Conservation (phyloP, 2,329 filamentous ascomycete species). For the Penicillium sp. region DNA sequence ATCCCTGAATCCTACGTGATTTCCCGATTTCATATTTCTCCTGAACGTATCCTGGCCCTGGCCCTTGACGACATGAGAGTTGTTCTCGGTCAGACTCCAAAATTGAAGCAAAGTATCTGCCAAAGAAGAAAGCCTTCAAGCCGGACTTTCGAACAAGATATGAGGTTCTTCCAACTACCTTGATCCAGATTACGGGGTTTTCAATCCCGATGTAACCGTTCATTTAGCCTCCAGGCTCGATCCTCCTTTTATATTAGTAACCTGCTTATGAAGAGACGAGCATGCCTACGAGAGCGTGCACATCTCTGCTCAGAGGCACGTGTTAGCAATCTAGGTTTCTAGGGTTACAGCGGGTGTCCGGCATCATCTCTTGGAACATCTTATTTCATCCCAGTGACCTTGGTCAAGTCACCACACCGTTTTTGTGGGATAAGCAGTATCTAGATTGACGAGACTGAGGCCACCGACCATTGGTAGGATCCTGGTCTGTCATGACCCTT, state of each 20-base stretch:
- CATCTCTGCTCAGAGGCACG: too few relatives aligned
- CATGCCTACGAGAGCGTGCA: not conserved
- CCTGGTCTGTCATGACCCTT: too few relatives aligned
- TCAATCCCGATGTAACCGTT: not conserved
- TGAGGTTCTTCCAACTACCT: not conserved
- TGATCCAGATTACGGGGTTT: not conserved
- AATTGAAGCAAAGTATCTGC: not conserved
- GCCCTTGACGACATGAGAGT: not conserved
- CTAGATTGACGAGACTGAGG: too few relatives aligned
- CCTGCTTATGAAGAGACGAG: not conserved
- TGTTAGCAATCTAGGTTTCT: too few relatives aligned
- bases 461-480: too few relatives aligned
- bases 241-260: not conserved
- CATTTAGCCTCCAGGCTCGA: not conserved
- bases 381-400: too few relatives aligned
- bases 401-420: too few relatives aligned
- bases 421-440: too few relatives aligned
- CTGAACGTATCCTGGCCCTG: not conserved
- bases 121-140: not conserved
- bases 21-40: not conserved
- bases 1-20: too few relatives aligned
- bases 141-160: too few relatives aligned
- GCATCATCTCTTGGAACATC: too few relatives aligned
- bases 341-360: too few relatives aligned
- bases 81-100: not conserved